Base-by-base conservation (phyloP, 495 filamentous ascomycete genomes). In the Penicillium cosmopolitanum region DNA sequence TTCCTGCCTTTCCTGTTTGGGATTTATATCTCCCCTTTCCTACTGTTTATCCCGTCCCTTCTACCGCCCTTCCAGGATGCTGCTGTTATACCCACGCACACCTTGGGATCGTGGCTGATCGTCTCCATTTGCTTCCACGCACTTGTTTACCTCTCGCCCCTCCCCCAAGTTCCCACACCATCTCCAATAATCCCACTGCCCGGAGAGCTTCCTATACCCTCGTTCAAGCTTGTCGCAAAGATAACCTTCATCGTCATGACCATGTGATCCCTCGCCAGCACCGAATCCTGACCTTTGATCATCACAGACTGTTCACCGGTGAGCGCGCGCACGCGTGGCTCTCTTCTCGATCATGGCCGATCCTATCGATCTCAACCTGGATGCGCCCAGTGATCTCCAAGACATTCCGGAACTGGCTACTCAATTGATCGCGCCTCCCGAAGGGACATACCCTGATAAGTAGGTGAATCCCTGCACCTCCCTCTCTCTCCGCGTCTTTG, bases 321-420 rank as follows among this genome's bases (percentile, higher is more conserved):
- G 53, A 58, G 51, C 57, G 16, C 21, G 60, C 56, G 62, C 36
- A n/a, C 36, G 36, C 15, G 36, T 38, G 36, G 62, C 42, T n/a
- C n/a, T 44, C 42, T 19, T 18, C 42, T 10, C n/a, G 36, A 44
- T 16, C 61, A 79, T 80, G 77, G 68, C 77, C 50, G 76, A 78
- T 66, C 66, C 74, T 42, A 64, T 71, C 40, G 78, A 79, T 63
- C 66, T 80, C 46, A 79, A 78, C 64, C 64, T 78, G 50, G 78
- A 81, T 61, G 78, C 76, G 55, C 77, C 76, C 15, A 78, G 75
- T 63, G 78, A 81, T 63, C 74, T 81, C 57, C 76, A 78, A 58
- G 78, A 81, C 57, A 80, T 81, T 65, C 76, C 78, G 44, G 77
- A 80, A 18, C 63, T 76, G 60, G 71, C 73, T 16, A 78, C 78